Evolutionary conservation across 805 yeast genomes (phyloP), one percentile per base, ranked within the genome.

Genomic region (Grigorovia yakushimaensis): DNA sequence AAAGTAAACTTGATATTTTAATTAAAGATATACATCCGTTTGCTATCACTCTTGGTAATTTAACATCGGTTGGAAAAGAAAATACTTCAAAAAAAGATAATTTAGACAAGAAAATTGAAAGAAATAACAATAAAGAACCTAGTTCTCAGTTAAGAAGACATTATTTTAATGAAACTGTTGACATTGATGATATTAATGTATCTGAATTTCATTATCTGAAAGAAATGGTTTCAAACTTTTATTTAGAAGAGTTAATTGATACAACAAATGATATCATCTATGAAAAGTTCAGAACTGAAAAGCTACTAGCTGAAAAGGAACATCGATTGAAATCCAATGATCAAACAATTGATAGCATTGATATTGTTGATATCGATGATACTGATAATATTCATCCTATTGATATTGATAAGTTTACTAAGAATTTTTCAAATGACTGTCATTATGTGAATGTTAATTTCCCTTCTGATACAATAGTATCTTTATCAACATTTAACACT

Each of bases 191-290:
- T 27, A 23, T 37, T 22, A 39, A 69, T 33, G 73, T 73, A 51
- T 79, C 84, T 54, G 95, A 87, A 62, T 82, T 86, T 59, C 69
- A 83, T 18, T 71, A 77, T 42, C 73, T 87, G 65, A 79, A 84
- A 59, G 84, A 82, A 54, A 78, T 85, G 3, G 68, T 87, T 47
- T 73, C 87, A 56, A 82, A 84, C 47, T 81, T 91, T 4, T 94
- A 86, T 66, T 73, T 86, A 64, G 81, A 81, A 60, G 95, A 87
- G 55, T 79, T 87, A 64, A 85, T 84, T 67, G 94, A 86, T 54
- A 70, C 76, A 52, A 87, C 95, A 2, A 88, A 81, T 62, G 82
- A 82, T 57, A 70, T 75, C 36, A 72, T 87, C 53, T 87, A 87
- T 66, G 95, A 87, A 61, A 77, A 77, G 55, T 87, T 84, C 67